Conservation (phyloP, 2,329 filamentous ascomycete species). For the Colletotrichum filicis region DNA sequence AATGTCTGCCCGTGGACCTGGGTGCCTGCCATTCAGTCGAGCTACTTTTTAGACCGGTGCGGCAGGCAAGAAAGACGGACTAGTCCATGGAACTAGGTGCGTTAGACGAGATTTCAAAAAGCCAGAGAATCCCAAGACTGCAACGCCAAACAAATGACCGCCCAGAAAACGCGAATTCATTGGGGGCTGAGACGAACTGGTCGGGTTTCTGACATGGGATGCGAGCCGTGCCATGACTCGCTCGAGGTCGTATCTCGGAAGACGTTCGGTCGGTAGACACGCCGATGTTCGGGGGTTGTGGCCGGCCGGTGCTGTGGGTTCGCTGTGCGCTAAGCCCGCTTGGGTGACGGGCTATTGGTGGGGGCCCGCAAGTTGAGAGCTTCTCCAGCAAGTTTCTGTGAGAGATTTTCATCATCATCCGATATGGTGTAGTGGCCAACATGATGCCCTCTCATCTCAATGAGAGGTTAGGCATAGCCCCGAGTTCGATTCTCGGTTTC, state of each 20-base stretch:
- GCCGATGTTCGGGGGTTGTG: not conserved
- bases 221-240: constrained; percentile 23
- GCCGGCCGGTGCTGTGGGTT: not conserved
- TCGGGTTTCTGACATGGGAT: constrained; percentile 1
- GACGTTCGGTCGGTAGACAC: not conserved
- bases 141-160: not conserved
- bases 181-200: not conserved
- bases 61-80: not conserved
- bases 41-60: not conserved
- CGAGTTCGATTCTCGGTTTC: constrained; percentile 33
- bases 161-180: not conserved
- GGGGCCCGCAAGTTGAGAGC: rapidly evolving
- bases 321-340: not conserved
- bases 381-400: not conserved
- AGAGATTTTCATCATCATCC: rapidly evolving
- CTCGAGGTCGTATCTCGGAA: not conserved
- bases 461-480: constrained; percentile 31
- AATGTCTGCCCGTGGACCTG: not conserved
- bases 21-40: not conserved
- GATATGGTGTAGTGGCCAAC: constrained; percentile 34
- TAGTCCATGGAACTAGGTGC: not conserved
- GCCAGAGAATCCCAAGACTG: not conserved
- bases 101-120: not conserved
- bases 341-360: too few relatives aligned
- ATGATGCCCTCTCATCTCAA: constrained; percentile 21